A percentile compares a stretch with the other conserved stretches of the same genome.
These are phyloP conservation scores for Trichoderma arundinaceum DNA, from an alignment of 2,329 filamentous ascomycete genomes.

Conservation along the genomic window DNA sequence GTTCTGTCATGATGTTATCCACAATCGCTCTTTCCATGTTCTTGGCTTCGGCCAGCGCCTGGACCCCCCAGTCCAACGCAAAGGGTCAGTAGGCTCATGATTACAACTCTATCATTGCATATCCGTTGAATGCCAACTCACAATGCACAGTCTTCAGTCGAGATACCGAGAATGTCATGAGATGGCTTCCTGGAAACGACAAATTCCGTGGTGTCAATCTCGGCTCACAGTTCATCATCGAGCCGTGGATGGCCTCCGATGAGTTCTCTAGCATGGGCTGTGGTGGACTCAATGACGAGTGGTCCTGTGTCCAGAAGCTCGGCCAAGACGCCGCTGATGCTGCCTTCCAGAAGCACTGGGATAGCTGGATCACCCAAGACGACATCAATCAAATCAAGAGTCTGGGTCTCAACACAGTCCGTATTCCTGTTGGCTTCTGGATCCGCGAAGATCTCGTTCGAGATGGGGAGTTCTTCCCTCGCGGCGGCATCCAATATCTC, in stretches of 20 bases:
- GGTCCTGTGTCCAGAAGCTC: slow-evolving; percentile 37
- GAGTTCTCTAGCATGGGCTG: slow-evolving; percentile 40
- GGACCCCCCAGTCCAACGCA: no score
- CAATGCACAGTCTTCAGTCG: no score
- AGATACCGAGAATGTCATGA: no score
- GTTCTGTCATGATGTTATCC: no score
- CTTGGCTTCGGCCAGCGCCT: no score
- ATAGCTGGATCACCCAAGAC: slow-evolving; percentile 36
- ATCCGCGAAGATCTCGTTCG: slow-evolving; percentile 38
- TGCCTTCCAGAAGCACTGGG: slow-evolving; percentile 39
- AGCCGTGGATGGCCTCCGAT: slow-evolving; percentile 39
- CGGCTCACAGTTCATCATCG: slow-evolving; percentile 40
- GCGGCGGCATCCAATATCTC: slow-evolving; percentile 38
- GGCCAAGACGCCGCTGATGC: slow-evolving; percentile 37
- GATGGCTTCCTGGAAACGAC: no score
- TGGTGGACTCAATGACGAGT: slow-evolving; percentile 37
- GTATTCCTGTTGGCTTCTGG: slow-evolving; percentile 41
- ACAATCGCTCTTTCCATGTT: no score
- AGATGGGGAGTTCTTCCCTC: slow-evolving; percentile 36
- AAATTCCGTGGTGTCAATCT: slow-evolving; percentile 35
- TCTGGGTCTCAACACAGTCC: slow-evolving; percentile 37
- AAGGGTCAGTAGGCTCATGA: no score
- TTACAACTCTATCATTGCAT: no score
- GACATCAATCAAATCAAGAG: slow-evolving; percentile 38
- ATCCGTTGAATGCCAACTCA: no score